These are phyloP conservation scores for Diplodia intermedia DNA, from an alignment of 2,329 filamentous ascomycete species.

Conservation along the genomic window DNA sequence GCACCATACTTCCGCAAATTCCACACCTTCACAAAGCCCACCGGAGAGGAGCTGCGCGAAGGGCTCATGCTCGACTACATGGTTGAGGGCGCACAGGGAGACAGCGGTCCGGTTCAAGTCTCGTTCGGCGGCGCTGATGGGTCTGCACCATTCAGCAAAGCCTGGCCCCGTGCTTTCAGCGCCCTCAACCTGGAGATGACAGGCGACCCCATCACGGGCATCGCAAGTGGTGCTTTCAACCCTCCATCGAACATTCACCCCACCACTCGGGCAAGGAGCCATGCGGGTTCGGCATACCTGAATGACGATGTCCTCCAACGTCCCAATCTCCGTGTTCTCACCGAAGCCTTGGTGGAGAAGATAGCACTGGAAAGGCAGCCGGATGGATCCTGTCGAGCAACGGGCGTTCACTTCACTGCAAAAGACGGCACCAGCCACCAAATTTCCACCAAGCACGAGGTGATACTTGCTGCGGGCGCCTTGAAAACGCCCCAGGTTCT, in stretches of 20 bases:
- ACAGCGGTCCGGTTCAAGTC: conserved; percentile 35
- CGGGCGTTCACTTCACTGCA: conserved; percentile 22
- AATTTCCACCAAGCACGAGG: conserved; percentile 41
- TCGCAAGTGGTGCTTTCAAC: conserved; percentile 31
- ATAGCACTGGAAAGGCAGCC: conserved; percentile 32
- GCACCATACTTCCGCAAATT: conserved; percentile 19
- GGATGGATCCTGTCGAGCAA: conserved; percentile 18
- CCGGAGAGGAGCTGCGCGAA: conserved; percentile 36
- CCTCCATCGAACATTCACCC: conserved; percentile 32
- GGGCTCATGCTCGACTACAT: conserved; percentile 34
- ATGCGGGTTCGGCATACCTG: conserved; percentile 38
- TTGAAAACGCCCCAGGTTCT: conserved; percentile 44
- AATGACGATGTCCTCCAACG: conserved; percentile 33
- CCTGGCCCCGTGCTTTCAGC: conserved; percentile 36
- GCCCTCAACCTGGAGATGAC: conserved; percentile 33
- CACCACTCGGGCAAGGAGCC: conserved; percentile 31
- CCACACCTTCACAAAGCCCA: conserved; percentile 5
- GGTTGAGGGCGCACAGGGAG: conserved; percentile 31
- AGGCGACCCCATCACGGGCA: conserved; percentile 33
- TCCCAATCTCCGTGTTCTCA: conserved; percentile 38
- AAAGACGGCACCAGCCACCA: conserved; percentile 29
- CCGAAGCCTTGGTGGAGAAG: conserved; percentile 30
- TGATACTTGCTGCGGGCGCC: conserved; percentile 41
- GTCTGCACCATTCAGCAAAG: conserved; percentile 23
- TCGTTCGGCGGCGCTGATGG: conserved; percentile 32